A percentile compares a stretch with the other conserved stretches of the same genome.
Evolutionary conservation across 345 rosid species (phyloP).

Genomic region (Dipteronia dyeriana): DNA sequence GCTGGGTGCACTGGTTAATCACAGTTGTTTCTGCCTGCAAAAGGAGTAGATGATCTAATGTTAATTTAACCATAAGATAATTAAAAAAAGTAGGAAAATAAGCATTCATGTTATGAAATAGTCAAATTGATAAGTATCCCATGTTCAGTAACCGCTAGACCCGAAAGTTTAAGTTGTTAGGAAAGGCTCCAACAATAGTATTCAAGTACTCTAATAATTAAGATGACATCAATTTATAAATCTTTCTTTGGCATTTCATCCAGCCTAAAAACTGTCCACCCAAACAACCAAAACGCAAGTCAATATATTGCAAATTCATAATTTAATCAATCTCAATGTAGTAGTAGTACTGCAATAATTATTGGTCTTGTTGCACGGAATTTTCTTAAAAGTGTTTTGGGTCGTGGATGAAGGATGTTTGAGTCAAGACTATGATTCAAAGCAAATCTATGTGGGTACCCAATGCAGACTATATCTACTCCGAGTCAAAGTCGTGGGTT

Average conservation of each 20-base stretch:
- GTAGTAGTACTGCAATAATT: neutral
- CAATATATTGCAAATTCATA: neutral
- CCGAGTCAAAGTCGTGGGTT: no score
- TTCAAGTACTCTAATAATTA: neutral
- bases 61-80: slow-evolving; percentile 19
- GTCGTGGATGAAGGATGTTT: no score
- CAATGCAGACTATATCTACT: no score
- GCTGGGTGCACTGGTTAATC: slow-evolving; percentile 87
- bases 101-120: neutral
- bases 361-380: neutral
- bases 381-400: neutral
- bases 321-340: neutral
- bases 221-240: neutral
- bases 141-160: neutral
- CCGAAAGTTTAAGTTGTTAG: neutral
- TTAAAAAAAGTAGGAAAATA: neutral
- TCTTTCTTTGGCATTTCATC: neutral
- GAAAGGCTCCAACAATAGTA: neutral
- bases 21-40: slow-evolving; percentile 85
- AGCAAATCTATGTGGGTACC: no score
- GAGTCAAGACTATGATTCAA: no score
- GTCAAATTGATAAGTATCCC: neutral
- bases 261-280: neutral
- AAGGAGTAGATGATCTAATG: slow-evolving; percentile 17
- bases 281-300: neutral